Evolutionary conservation across 305 asterid genomes (phyloP).

Genomic region (Caryopteris hybrid): DNA sequence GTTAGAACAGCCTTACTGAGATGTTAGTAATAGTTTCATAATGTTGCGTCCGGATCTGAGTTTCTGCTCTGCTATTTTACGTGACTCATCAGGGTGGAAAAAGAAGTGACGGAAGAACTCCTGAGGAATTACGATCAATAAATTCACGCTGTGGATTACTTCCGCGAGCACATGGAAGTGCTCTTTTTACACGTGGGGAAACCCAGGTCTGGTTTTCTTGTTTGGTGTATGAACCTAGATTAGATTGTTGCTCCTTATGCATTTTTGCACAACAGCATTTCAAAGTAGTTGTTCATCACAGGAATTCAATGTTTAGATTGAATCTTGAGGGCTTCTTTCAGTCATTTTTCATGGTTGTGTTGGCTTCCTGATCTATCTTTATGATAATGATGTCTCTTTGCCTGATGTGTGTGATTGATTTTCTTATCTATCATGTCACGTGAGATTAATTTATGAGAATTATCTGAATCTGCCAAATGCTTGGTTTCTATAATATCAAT

Average conservation of each 20-base stretch:
- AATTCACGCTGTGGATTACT: conserved; percentile 83
- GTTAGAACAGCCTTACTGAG: not conserved
- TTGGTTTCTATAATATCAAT: not conserved
- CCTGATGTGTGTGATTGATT: not conserved
- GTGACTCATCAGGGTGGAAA: conserved; percentile 64
- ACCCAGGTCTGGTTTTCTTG: conserved; percentile 67
- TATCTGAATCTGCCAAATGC: not conserved
- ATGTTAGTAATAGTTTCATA: conserved; percentile 4
- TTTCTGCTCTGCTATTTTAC: conserved; percentile 7
- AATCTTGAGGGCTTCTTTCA: not conserved
- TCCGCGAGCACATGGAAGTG: conserved; percentile 99
- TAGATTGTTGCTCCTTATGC: not conserved
- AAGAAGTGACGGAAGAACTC: conserved; percentile 90
- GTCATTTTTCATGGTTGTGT: not conserved
- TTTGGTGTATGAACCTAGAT: conserved; percentile 13
- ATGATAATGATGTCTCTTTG: not conserved
- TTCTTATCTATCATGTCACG: not conserved
- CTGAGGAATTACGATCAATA: conserved; percentile 71
- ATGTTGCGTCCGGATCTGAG: conserved; percentile 4
- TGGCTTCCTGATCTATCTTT: not conserved
- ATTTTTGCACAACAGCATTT: conserved; percentile 12
- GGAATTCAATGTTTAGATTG: not conserved
- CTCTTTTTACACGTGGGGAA: conserved; percentile 97
- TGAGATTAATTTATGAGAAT: not conserved
- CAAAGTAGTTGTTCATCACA: not conserved